phyloP scores from a whole-genome alignment of 169 alveolate species.

The Plasmodium inui region DNA sequence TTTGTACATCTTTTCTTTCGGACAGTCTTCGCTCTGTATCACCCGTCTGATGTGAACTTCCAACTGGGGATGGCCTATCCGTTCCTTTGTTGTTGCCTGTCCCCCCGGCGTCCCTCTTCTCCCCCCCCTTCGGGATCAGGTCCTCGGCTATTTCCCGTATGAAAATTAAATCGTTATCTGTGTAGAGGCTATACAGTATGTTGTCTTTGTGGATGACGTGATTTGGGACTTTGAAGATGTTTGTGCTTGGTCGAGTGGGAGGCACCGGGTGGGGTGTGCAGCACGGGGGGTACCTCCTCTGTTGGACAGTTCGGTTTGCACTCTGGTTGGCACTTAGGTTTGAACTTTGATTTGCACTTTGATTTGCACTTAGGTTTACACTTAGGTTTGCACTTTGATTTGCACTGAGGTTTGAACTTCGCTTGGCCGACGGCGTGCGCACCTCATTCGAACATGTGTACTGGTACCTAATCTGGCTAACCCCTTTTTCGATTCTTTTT shows the following conservation, averaged over 20 bases:
- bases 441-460: background rate
- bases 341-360: too few relatives aligned
- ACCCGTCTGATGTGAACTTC: background rate
- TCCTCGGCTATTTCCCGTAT: conserved; percentile 15
- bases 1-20: background rate
- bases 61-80: background rate
- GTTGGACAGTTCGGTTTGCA: background rate
- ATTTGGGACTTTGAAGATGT: background rate
- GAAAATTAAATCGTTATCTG: conserved; percentile 28
- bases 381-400: too few relatives aligned
- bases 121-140: background rate
- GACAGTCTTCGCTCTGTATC: background rate
- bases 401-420: too few relatives aligned
- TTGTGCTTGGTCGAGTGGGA: background rate
- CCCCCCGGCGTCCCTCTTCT: background rate
- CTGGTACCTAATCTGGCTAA: background rate
- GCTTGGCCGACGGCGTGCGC: background rate
- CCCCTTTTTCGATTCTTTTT: conserved; percentile 6
- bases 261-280: background rate
- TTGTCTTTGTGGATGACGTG: background rate
- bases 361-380: too few relatives aligned
- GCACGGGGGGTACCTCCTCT: background rate
- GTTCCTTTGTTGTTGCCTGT: background rate
- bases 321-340: background rate
- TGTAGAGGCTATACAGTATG: conserved; percentile 13